A percentile compares a stretch with the other conserved stretches of the same genome.
phyloP scores from a whole-genome alignment of 345 rosid species.

The Lepidium sativum region DNA sequence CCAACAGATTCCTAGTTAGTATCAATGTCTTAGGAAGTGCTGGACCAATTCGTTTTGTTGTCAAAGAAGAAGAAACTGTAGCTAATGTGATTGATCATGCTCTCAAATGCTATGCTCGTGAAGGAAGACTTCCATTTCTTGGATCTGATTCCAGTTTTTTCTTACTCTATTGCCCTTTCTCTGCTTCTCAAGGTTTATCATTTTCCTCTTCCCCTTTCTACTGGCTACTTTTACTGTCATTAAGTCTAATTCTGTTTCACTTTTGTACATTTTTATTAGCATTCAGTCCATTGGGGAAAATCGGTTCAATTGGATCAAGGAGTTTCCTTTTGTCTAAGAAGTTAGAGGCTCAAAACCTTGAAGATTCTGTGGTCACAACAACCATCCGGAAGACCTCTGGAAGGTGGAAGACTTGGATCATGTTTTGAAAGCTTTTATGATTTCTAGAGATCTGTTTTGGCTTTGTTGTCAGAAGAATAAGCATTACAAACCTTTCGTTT shows the following conservation, averaged over 20 bases:
- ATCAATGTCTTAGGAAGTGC: slow-evolving; percentile 81
- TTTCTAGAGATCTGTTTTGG: neutral
- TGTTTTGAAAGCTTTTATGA: neutral
- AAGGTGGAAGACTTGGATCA: slow-evolving; percentile 57
- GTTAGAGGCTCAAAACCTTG: slow-evolving; percentile 21
- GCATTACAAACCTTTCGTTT: neutral
- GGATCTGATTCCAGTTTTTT: slow-evolving; percentile 65
- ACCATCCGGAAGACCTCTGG: slow-evolving; percentile 36
- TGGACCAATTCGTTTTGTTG: slow-evolving; percentile 86
- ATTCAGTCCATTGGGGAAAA: slow-evolving; percentile 61
- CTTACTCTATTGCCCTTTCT: slow-evolving; percentile 56
- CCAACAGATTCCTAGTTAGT: slow-evolving; percentile 53
- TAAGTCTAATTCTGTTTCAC: neutral
- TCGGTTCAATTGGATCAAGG: slow-evolving; percentile 63
- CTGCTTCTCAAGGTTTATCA: slow-evolving; percentile 31
- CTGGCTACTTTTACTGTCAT: neutral
- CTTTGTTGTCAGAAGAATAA: neutral
- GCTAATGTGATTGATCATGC: slow-evolving; percentile 68
- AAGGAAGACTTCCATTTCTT: slow-evolving; percentile 77
- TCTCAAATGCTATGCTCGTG: slow-evolving; percentile 69
- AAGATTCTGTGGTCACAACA: slow-evolving; percentile 15
- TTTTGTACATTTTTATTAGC: slow-evolving; percentile 26
- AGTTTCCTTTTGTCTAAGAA: slow-evolving; percentile 78
- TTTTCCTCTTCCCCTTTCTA: no score
- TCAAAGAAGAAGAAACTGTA: slow-evolving; percentile 62